phyloP scores from a whole-genome alignment of 176 grass and related monocot genomes.

The Luzula sylvatica region DNA sequence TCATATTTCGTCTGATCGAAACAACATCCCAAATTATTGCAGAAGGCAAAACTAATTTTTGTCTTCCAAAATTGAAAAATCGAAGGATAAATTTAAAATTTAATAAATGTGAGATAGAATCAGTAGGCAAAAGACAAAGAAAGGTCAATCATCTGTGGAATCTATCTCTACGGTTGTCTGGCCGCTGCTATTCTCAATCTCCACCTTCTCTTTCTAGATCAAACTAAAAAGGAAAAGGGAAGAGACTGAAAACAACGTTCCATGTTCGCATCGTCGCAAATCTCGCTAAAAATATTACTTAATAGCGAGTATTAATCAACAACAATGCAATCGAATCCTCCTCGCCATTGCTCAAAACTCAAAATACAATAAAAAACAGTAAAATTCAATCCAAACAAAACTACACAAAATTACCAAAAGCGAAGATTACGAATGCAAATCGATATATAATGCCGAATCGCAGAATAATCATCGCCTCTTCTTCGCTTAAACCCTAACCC shows the following conservation, averaged over 20 bases:
- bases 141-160: conserved; percentile 51
- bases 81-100: no score
- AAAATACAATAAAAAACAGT: not conserved
- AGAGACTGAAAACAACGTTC: conserved; percentile 26
- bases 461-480: no score
- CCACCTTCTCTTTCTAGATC: not conserved
- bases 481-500: not conserved
- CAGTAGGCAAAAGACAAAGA: conserved; percentile 52
- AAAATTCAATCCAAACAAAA: not conserved
- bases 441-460: no score
- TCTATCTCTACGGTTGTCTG: conserved; percentile 81
- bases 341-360: not conserved
- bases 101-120: conserved; percentile 57
- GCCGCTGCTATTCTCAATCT: conserved; percentile 38
- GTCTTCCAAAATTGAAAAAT: no score
- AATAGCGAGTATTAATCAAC: conserved; percentile 15
- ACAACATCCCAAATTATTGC: no score
- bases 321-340: conserved; percentile 19
- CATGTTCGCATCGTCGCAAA: conserved; percentile 32
- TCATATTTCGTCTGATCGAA: no score
- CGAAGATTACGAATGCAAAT: not conserved
- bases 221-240: not conserved
- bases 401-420: not conserved
- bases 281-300: conserved; percentile 19
- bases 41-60: no score